phyloP scores from a whole-genome alignment of 352 stramenopile species.

The Pythium volutum region DNA sequence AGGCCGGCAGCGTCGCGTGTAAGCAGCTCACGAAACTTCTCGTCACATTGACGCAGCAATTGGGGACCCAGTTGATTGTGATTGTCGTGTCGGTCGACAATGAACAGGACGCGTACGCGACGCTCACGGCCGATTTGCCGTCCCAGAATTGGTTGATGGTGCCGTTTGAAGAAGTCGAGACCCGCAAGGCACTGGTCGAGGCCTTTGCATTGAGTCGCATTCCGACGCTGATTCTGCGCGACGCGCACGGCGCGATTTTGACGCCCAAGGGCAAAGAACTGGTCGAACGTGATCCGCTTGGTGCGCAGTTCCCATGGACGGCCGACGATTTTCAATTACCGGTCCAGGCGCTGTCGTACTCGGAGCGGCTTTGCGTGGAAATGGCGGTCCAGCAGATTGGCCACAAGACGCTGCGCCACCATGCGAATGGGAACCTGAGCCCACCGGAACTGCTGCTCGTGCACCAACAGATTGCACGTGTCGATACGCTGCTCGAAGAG shows the following conservation, averaged over 20 bases:
- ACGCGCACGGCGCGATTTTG: slow-evolving; percentile 50
- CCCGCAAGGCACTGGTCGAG: slow-evolving; percentile 66
- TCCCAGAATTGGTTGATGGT: slow-evolving; percentile 63
- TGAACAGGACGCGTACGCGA: slow-evolving; percentile 51
- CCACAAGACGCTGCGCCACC: slow-evolving; percentile 65
- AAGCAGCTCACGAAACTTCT: slow-evolving; percentile 55
- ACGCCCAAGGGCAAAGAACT: slow-evolving; percentile 72
- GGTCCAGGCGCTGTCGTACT: slow-evolving; percentile 44
- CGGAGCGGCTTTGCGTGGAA: slow-evolving; percentile 55
- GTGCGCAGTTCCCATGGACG: slow-evolving; percentile 64
- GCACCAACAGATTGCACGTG: slow-evolving; percentile 49
- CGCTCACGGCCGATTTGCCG: slow-evolving; percentile 54
- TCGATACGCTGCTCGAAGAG: slow-evolving; percentile 45
- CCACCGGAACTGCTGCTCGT: slow-evolving; percentile 39
- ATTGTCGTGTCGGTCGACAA: slow-evolving; percentile 78
- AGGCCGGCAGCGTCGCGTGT: slow-evolving; percentile 42
- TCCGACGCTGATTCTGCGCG: slow-evolving; percentile 61
- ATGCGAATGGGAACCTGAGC: slow-evolving; percentile 39
- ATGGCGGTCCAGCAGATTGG: slow-evolving; percentile 76
- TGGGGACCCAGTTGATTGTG: slow-evolving; percentile 49
- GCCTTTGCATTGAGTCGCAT: slow-evolving; percentile 56
- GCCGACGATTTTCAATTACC: slow-evolving; percentile 52
- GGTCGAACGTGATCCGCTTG: slow-evolving; percentile 56
- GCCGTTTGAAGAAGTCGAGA: slow-evolving; percentile 67
- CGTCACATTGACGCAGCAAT: slow-evolving; percentile 38